A percentile compares a stretch with the other conserved stretches of the same genome.
These are phyloP conservation scores for Coffea canephora DNA, from an alignment of 257 asterid genomes.

Conservation along the genomic window DNA sequence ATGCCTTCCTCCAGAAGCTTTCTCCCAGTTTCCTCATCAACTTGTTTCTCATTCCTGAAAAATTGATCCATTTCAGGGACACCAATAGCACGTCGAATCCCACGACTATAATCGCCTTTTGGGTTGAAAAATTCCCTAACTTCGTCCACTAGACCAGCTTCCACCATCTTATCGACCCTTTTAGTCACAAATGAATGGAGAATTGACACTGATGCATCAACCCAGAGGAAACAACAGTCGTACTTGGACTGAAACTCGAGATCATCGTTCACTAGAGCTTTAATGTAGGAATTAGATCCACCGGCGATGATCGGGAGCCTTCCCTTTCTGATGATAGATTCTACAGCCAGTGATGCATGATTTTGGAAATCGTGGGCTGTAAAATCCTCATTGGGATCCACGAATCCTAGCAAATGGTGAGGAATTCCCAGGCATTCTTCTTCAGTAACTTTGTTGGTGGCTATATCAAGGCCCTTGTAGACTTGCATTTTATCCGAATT, in stretches of 20 bases:
- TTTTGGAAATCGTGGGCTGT: slow-evolving; percentile 50
- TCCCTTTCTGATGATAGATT: slow-evolving; percentile 38
- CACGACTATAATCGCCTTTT: slow-evolving; percentile 46
- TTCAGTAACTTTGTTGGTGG: slow-evolving; percentile 60
- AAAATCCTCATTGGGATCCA: slow-evolving; percentile 52
- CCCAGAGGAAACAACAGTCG: slow-evolving; percentile 68
- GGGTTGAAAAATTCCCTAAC: slow-evolving; percentile 50
- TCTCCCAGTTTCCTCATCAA: slow-evolving; percentile 17
- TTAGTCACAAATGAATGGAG: slow-evolving; percentile 53
- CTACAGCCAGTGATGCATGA: slow-evolving; percentile 48
- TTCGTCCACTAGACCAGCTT: slow-evolving; percentile 58
- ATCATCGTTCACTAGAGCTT: slow-evolving; percentile 52
- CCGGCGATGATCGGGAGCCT: slow-evolving; percentile 76
- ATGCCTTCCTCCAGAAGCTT: slow-evolving; percentile 44
- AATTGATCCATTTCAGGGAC: slow-evolving; percentile 65
- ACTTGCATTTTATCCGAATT: slow-evolving; percentile 87
- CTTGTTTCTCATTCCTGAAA: slow-evolving; percentile 25
- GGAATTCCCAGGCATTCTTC: slow-evolving; percentile 61
- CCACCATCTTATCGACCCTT: slow-evolving; percentile 69
- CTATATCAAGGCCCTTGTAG: slow-evolving; percentile 49
- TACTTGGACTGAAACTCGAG: slow-evolving; percentile 42
- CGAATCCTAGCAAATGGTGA: slow-evolving; percentile 63
- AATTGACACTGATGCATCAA: slow-evolving; percentile 48
- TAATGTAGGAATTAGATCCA: slow-evolving; percentile 70
- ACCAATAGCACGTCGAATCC: slow-evolving; percentile 73